phyloP scores from a whole-genome alignment of 208 protist genomes.

The Leishmania major region DNA sequence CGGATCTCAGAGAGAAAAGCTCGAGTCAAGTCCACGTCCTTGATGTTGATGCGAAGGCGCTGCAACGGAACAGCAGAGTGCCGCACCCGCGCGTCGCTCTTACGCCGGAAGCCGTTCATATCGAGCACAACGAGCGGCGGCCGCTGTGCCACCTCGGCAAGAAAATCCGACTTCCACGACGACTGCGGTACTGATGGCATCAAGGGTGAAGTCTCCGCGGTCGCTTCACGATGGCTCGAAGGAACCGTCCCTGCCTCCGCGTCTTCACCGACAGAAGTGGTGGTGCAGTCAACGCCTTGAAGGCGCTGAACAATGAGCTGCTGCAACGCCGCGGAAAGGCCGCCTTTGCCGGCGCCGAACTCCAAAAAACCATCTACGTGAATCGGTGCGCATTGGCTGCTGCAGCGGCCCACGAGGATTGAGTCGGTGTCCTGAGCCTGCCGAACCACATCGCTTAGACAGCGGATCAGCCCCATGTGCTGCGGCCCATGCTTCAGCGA shows the following conservation, averaged over 20 bases:
- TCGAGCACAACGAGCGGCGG: constrained; percentile 65
- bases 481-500: constrained; percentile 75
- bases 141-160: constrained; percentile 11
- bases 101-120: constrained; percentile 67
- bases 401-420: constrained; percentile 2
- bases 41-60: constrained; percentile 79
- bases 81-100: constrained; percentile 68
- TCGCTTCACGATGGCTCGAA: not conserved
- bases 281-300: not conserved
- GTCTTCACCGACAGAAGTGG: not conserved
- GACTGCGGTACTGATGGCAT: not conserved
- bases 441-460: constrained; percentile 39
- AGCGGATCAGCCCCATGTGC: constrained; percentile 57
- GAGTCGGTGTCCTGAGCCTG: constrained; percentile 9
- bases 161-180: constrained; percentile 13
- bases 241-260: not conserved
- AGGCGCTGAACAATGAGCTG: constrained; percentile 32
- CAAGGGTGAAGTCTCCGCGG: not conserved
- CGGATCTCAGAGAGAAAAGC: constrained; percentile 35
- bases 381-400: not conserved
- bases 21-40: constrained; percentile 60
- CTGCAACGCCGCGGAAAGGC: constrained; percentile 69
- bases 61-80: constrained; percentile 45
- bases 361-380: constrained; percentile 60
- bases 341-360: constrained; percentile 78